Evolutionary conservation across 2,329 filamentous ascomycete genomes (phyloP).

Genomic region (Ustulina deusta): DNA sequence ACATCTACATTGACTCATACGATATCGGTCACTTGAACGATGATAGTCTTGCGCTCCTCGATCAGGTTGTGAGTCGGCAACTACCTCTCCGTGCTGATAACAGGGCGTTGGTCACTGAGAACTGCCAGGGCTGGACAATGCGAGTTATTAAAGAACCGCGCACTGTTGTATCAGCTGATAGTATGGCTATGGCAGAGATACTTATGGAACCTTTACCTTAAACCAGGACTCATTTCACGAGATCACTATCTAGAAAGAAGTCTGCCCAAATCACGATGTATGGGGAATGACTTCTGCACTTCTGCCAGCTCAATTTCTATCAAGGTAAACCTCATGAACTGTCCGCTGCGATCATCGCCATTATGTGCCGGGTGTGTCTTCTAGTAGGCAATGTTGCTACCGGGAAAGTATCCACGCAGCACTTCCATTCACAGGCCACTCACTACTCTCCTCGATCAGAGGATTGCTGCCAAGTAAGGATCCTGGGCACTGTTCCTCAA

Average conservation of each 20-base stretch:
- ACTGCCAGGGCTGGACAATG: background rate
- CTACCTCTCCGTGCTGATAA: background rate
- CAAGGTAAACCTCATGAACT: background rate
- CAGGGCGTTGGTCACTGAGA: background rate
- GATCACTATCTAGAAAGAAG: no score
- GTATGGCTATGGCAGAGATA: background rate
- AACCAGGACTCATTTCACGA: background rate
- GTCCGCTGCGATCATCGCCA: background rate
- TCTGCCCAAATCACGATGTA: background rate
- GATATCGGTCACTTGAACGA: background rate
- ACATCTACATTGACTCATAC: background rate
- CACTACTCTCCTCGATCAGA: no score
- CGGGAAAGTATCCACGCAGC: no score
- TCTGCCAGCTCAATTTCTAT: background rate
- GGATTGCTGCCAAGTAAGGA: background rate
- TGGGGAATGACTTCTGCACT: background rate
- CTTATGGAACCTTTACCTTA: background rate
- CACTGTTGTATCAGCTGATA: background rate
- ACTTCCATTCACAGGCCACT: background rate
- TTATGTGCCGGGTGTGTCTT: background rate
- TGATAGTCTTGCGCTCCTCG: background rate
- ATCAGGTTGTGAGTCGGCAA: background rate
- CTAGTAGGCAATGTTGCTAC: background rate
- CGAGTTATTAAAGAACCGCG: background rate
- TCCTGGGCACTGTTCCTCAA: background rate